A percentile compares a stretch with the other conserved stretches of the same genome.
Conservation (phyloP, 768 basidiomycete species). For the Trametes meyenii region DNA sequence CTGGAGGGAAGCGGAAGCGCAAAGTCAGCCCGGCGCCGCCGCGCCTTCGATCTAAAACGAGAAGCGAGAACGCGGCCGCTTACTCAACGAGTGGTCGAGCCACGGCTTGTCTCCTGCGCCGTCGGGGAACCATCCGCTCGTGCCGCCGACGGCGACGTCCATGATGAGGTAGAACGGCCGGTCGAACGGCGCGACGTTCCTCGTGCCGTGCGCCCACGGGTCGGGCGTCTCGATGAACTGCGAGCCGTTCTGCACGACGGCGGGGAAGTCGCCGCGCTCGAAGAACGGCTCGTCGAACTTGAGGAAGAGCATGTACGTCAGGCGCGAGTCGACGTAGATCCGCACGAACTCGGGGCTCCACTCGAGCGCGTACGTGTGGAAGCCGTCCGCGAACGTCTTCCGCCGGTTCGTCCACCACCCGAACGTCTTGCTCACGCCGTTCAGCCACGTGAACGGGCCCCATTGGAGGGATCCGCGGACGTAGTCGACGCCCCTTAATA, state of each 20-base stretch:
- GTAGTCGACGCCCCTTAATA: constrained; percentile 43
- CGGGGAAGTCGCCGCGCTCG: constrained; percentile 73
- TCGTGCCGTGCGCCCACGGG: constrained; percentile 72
- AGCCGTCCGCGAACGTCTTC: constrained; percentile 64
- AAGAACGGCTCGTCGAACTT: constrained; percentile 82
- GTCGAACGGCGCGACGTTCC: constrained; percentile 81
- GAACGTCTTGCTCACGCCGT: constrained; percentile 64
- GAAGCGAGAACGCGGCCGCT: constrained; percentile 6
- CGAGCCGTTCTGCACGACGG: constrained; percentile 57
- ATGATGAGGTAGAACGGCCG: constrained; percentile 86
- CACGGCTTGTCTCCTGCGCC: constrained; percentile 75
- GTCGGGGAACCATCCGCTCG: constrained; percentile 94
- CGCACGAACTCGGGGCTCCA: constrained; percentile 86
- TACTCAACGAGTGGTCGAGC: constrained; percentile 64
- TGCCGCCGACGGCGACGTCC: constrained; percentile 84
- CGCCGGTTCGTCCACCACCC: constrained; percentile 76
- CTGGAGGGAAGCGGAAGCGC: constrained; percentile 35
- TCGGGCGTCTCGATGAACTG: constrained; percentile 66
- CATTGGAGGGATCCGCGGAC: constrained; percentile 52
- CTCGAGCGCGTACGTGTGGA: constrained; percentile 83
- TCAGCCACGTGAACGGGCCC: constrained; percentile 47
- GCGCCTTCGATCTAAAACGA: background rate
- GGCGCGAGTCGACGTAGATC: constrained; percentile 81
- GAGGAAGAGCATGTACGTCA: constrained; percentile 70
- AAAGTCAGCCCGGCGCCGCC: too few species aligned